Base-by-base conservation (phyloP, 2,329 filamentous ascomycete genomes). In the Tricladium varicosporioides region DNA sequence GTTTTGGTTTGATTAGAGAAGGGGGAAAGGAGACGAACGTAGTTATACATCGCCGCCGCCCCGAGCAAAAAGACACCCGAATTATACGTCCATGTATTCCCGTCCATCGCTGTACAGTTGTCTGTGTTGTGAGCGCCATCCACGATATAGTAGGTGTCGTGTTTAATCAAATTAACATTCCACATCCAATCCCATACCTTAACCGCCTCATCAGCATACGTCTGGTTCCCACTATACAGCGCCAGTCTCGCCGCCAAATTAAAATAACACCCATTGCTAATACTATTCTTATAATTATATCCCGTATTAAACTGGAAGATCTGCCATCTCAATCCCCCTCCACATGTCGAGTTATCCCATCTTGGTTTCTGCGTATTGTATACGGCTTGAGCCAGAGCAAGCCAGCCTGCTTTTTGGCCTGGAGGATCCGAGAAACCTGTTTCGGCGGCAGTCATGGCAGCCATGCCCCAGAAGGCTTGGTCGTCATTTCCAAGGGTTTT, bases 251-350 rank as follows among this genome's bases (percentile, higher is more conserved):
- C 82, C 5, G 78, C 82, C 5, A 85, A 69, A 51, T 83, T 81
- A 69, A 85, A 85, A 70, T 85, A 83, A 54, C 80, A 82, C 2
- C 80, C 82, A 62, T 84, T 82, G 0, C 82, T 84, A 57, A 85
- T 84, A 11, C 80, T 80, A 60, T 85, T 85, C 67, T 86, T 93
- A 78, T 93, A 92, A 64, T 87, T 80, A 72, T 86, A 95, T 11
- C 91, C 91, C 33, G 80, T 84, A 69, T 95, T 93, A 77, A 89
- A 91, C 1, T 82, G 78, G 69, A 89, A 93, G 49, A 95, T 92
- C 74, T 96, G 91, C 89, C 89, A 93, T 58, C 88, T 81, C 47
- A 94, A 71, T 5, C 91, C 91, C 36, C 90, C 91, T 14, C 77
- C 78, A 65, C 91, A 95, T 53, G 82, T 75, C 0, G 77, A 71